Percentiles rank a stretch among this genome's conserved stretches.
phyloP scores from a whole-genome alignment of 768 basidiomycete genomes.

The Russula brevipes region DNA sequence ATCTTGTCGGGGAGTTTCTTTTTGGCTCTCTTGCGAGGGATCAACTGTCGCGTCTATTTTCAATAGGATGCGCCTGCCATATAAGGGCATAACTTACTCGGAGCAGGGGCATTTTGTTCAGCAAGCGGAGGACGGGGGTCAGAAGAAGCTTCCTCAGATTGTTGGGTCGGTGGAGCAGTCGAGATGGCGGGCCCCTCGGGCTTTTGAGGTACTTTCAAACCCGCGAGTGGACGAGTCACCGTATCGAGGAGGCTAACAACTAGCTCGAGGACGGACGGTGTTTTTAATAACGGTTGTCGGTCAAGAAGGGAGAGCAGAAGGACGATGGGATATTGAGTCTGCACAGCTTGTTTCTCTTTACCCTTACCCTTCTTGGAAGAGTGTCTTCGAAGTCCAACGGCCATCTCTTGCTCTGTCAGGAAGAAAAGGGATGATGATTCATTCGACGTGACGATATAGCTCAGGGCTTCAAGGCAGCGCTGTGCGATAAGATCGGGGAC shows the following conservation, averaged over 20 bases:
- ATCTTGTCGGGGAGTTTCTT: constrained; percentile 9
- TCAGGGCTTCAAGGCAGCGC: constrained; percentile 87
- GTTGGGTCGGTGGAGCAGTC: not conserved
- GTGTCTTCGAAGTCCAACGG: constrained; percentile 64
- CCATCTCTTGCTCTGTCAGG: constrained; percentile 90
- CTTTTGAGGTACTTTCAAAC: constrained; percentile 51
- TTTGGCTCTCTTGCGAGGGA: constrained; percentile 28
- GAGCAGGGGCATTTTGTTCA: constrained; percentile 5
- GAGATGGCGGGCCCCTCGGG: constrained; percentile 5
- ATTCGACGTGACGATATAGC: constrained; percentile 81
- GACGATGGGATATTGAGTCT: constrained; percentile 88
- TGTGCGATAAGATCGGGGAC: constrained; percentile 92
- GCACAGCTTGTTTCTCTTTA: constrained; percentile 79
- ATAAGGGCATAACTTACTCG: constrained; percentile 8
- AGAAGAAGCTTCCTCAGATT: constrained; percentile 15
- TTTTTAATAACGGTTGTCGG: constrained; percentile 76
- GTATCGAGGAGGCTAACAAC: constrained; percentile 83
- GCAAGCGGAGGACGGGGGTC: constrained; percentile 11
- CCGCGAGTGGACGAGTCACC: constrained; percentile 77
- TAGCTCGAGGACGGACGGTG: constrained; percentile 88
- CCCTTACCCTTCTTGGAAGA: constrained; percentile 87
- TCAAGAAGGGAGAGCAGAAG: constrained; percentile 84
- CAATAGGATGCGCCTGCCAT: not conserved
- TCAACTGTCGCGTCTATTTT: constrained; percentile 22
- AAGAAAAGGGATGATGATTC: constrained; percentile 87